Base-by-base conservation (phyloP, 257 asterid genomes). In the Fraxinus excelsior region DNA sequence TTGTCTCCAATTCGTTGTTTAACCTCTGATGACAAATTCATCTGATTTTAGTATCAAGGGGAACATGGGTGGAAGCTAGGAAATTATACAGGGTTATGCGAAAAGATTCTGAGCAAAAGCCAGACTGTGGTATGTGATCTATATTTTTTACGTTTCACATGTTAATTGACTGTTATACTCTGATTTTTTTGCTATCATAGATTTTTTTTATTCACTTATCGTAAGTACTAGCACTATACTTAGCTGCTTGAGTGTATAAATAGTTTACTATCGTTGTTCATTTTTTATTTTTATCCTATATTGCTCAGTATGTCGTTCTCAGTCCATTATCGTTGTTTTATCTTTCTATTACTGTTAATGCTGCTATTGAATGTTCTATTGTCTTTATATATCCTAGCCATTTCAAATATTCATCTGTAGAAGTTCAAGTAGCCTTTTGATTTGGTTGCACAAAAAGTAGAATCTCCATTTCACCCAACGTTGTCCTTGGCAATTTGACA, bases 1-100 rank as follows among this genome's bases (percentile, higher is more conserved):
- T 64, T 65, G 71, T 83, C 70, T 76, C 67, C 29, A 58, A 66
- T 69, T 69, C 73, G 71, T 32, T 72, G 66, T 71, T 23, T 71
- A 71, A 71, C 58, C 26, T 67, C 62, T 62, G 16, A 34, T 67
- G 67, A 81, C 81, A 9, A 67, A 60, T 46, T 28, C 74, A 72
- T 66, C 68, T 80, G 75, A 64, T 84, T 86, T 82, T 85, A 95
- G 98, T 91, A 95, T 82, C 98, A 95, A 95, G 98, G 99, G 76
- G 97, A 93, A 71, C 88, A 89, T 31, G 98, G 96, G 71, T 93
- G 99, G 99, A 88, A 83, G 84, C 99, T 94, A 35, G 77, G 85
- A 68, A 85, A 89, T 76, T 93, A 95, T 82, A 74, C 97, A 19
- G 98, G 98, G 70, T 82, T 93, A 74, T 91, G 97, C 49, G 98